A percentile compares a stretch with the other conserved stretches of the same genome.
Conservation (phyloP, 2,329 filamentous ascomycete genomes). For the Penicillium sp. region DNA sequence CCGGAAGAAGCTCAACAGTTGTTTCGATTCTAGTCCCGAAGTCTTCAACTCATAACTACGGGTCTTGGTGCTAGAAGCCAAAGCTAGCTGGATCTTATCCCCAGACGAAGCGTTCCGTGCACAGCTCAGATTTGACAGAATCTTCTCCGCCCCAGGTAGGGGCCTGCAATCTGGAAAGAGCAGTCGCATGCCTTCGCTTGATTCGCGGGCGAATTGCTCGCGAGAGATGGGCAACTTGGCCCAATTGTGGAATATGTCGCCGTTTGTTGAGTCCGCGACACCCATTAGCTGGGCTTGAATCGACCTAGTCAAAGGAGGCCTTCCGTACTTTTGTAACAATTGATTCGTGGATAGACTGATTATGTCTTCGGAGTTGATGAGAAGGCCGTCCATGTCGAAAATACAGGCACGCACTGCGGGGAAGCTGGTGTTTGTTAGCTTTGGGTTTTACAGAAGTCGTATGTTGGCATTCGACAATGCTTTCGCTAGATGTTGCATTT, state of each 20-base stretch:
- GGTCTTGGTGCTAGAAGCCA: slow-evolving; percentile 20
- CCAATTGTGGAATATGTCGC: slow-evolving; percentile 27
- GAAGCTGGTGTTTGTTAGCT: slow-evolving; percentile 16
- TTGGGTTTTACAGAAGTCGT: not conserved
- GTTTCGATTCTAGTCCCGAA: slow-evolving; percentile 16
- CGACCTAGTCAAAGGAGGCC: slow-evolving; percentile 12
- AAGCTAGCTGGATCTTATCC: slow-evolving; percentile 16
- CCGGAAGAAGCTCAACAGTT: slow-evolving; percentile 13
- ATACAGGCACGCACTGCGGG: slow-evolving; percentile 27
- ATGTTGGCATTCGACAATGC: not conserved
- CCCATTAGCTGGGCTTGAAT: slow-evolving; percentile 22
- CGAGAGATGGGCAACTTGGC: slow-evolving; percentile 24
- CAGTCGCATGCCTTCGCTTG: slow-evolving; percentile 18
- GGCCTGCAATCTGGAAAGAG: slow-evolving; percentile 24
- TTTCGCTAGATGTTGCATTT: fast-evolving
- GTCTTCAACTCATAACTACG: slow-evolving; percentile 19
- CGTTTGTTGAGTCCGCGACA: slow-evolving; percentile 18
- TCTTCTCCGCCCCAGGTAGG: slow-evolving; percentile 16
- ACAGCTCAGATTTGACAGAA: slow-evolving; percentile 15
- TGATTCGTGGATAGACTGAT: slow-evolving; percentile 18
- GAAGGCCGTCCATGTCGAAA: slow-evolving; percentile 30
- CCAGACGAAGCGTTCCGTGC: slow-evolving; percentile 9
- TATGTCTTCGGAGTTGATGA: slow-evolving; percentile 31
- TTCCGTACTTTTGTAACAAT: slow-evolving; percentile 16
- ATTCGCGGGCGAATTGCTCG: slow-evolving; percentile 28